Evolutionary conservation across 371 early-diverging fungal species (phyloP).

Genomic region (Funneliformis caledonium): DNA sequence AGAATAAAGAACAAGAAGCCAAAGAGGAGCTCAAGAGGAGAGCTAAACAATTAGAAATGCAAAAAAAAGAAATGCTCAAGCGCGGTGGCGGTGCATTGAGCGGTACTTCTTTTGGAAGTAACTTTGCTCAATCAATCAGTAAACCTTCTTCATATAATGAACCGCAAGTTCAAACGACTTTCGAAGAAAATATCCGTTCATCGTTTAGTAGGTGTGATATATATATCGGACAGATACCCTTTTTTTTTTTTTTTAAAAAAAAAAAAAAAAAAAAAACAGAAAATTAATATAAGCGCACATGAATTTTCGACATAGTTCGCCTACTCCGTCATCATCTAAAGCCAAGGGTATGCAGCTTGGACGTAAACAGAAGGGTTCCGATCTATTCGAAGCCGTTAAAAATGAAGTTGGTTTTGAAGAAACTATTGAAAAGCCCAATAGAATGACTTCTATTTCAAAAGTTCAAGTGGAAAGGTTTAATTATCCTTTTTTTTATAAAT

Average conservation of each 20-base stretch:
- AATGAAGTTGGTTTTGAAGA: slow-evolving; percentile 65
- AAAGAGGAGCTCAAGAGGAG: slow-evolving; percentile 93
- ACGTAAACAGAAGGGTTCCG: slow-evolving; percentile 79
- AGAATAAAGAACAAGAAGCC: slow-evolving; percentile 97
- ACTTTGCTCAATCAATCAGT: slow-evolving; percentile 53
- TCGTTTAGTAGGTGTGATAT: slow-evolving; percentile 44
- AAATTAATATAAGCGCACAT: neutral
- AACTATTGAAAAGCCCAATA: slow-evolving; percentile 49
- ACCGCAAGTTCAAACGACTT: slow-evolving; percentile 48
- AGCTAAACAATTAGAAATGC: slow-evolving; percentile 89
- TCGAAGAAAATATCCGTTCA: slow-evolving; percentile 45
- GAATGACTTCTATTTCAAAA: slow-evolving; percentile 41
- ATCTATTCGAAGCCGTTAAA: slow-evolving; percentile 84
- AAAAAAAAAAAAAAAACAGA: too few relatives aligned
- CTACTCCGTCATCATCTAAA: slow-evolving; percentile 57
- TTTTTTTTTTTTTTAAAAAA: too few relatives aligned
- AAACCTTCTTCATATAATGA: slow-evolving; percentile 56
- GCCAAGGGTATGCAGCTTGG: slow-evolving; percentile 94
- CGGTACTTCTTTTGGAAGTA: slow-evolving; percentile 47
- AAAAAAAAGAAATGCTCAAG: slow-evolving; percentile 83
- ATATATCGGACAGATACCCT: too few relatives aligned
- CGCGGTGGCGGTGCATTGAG: slow-evolving; percentile 60
- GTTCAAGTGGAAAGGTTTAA: slow-evolving; percentile 41
- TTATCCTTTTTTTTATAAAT: slow-evolving; percentile 35
- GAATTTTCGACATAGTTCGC: slow-evolving; percentile 40